A percentile compares a stretch with the other conserved stretches of the same genome.
phyloP scores from a whole-genome alignment of 495 filamentous ascomycete genomes.

The Aspergillus indologenus region DNA sequence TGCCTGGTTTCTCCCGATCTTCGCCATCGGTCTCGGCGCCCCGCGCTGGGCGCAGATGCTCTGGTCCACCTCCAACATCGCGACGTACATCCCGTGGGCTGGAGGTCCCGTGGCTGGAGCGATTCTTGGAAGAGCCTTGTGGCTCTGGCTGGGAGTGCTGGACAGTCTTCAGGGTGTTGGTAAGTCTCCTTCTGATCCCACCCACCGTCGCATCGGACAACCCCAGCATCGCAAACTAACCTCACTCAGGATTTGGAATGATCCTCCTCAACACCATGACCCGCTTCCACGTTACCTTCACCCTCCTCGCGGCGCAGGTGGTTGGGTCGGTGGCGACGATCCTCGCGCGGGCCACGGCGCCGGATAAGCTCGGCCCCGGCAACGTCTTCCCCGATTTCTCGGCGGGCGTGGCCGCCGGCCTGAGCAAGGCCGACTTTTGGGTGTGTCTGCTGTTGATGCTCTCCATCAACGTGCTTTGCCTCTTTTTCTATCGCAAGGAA shows the following conservation, averaged over 20 bases:
- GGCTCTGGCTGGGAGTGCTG: slow-evolving; percentile 47
- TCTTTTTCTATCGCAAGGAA: slow-evolving; percentile 66
- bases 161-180: slow-evolving; percentile 43
- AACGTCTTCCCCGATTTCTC: slow-evolving; percentile 43
- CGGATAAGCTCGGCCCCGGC: slow-evolving; percentile 44
- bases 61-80: slow-evolving; percentile 44
- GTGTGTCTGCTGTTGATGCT: slow-evolving; percentile 57
- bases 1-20: slow-evolving; percentile 46
- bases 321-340: slow-evolving; percentile 49
- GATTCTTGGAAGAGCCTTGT: slow-evolving; percentile 39
- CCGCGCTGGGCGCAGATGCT: slow-evolving; percentile 48
- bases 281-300: slow-evolving; percentile 46
- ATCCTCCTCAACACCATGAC: slow-evolving; percentile 47
- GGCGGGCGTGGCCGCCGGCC: slow-evolving; percentile 33
- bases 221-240: background rate
- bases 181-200: background rate
- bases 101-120: slow-evolving; percentile 38
- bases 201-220: too few species aligned
- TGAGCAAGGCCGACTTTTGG: slow-evolving; percentile 64
- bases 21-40: slow-evolving; percentile 45
- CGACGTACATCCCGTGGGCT: slow-evolving; percentile 45
- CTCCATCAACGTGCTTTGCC: slow-evolving; percentile 5
- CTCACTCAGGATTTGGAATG: slow-evolving; percentile 39
- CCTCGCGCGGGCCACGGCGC: slow-evolving; percentile 40
- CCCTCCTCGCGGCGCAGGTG: slow-evolving; percentile 45